Evolutionary conservation across 2,329 filamentous ascomycete species (phyloP).

Genomic region (Aspergillus sergii): DNA sequence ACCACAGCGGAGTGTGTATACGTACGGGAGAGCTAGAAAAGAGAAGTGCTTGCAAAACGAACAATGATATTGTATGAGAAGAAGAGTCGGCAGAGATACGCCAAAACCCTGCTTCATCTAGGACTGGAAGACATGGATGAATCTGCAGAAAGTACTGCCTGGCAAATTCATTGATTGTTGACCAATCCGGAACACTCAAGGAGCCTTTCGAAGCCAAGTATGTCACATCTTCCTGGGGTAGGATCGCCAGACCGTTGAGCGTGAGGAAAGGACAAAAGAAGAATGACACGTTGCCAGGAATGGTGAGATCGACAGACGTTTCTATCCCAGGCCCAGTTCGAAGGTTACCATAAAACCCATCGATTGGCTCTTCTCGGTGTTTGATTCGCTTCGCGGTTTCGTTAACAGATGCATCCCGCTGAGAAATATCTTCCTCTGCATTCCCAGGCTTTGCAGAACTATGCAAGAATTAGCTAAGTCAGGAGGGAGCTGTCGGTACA

Average conservation of each 20-base stretch:
- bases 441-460: background rate
- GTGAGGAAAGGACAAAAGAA: background rate
- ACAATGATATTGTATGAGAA: background rate
- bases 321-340: background rate
- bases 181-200: background rate
- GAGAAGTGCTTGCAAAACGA: background rate
- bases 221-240: background rate
- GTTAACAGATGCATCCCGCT: background rate
- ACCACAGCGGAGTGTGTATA: too few relatives aligned
- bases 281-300: background rate
- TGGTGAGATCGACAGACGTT: background rate
- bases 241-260: background rate
- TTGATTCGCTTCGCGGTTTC: background rate
- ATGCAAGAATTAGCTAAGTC: background rate
- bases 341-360: background rate
- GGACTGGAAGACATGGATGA: background rate
- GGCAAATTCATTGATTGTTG: background rate
- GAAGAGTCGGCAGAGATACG: background rate
- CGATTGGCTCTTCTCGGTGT: background rate
- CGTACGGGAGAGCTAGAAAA: background rate
- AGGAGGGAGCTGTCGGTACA: background rate
- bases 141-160: background rate
- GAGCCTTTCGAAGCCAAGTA: background rate
- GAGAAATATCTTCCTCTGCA: background rate
- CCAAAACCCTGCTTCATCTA: background rate